phyloP scores from a whole-genome alignment of 2,329 filamentous ascomycete species.

The Colletotrichum sp. region DNA sequence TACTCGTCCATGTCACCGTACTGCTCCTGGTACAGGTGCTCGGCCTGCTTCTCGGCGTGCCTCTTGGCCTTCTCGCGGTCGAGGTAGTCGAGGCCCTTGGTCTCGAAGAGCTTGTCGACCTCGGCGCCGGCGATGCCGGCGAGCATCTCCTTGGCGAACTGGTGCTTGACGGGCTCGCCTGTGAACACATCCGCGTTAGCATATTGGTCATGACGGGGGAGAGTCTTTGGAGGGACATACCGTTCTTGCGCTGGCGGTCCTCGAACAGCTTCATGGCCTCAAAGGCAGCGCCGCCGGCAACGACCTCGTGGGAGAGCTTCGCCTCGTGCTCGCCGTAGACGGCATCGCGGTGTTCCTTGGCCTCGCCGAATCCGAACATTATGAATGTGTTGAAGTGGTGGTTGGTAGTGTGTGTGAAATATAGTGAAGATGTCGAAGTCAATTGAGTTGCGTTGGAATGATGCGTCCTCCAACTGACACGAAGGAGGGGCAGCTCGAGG shows the following conservation, averaged over 20 bases:
- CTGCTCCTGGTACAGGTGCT: constrained; percentile 67
- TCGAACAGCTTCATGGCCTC: constrained; percentile 82
- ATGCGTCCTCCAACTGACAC: fast-evolving
- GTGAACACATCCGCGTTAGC: background rate
- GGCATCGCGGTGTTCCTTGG: constrained; percentile 24
- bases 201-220: background rate
- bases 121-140: constrained; percentile 76
- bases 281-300: constrained; percentile 79
- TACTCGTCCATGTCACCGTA: constrained; percentile 59
- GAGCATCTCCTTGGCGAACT: constrained; percentile 79
- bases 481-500: background rate
- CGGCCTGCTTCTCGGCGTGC: constrained; percentile 62
- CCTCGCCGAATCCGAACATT: constrained; percentile 24
- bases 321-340: constrained; percentile 32
- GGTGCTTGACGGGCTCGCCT: constrained; percentile 75
- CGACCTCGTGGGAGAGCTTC: constrained; percentile 64
- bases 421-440: background rate
- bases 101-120: constrained; percentile 77
- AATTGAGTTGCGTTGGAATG: background rate
- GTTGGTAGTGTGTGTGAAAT: background rate
- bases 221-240: constrained; percentile 39
- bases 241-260: constrained; percentile 73
- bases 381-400: background rate
- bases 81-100: constrained; percentile 66
- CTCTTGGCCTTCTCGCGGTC: constrained; percentile 64